Evolutionary conservation across 2,329 filamentous ascomycete species (phyloP), one percentile per base, ranked within the genome.

Genomic region (Talaromyces verruculosus): DNA sequence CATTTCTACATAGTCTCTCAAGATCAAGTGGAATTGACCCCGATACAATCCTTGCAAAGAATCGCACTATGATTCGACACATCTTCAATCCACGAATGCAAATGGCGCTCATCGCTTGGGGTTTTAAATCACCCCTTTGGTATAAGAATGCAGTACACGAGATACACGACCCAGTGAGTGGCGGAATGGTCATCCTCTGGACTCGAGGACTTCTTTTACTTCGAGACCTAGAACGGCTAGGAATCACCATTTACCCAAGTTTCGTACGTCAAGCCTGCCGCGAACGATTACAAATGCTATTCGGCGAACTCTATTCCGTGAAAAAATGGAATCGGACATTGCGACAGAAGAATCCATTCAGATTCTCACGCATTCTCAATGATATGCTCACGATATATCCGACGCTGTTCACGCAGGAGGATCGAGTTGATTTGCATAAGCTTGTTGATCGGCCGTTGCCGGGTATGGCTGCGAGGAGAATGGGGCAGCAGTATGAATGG

Each of bases 91-190:
- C 70, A 1, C 67, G 73, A 4, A 75, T 83, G 66, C 83, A 84
- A 72, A 75, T 76, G 58, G 80, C 80, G 11, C 78, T 85, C 45
- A 76, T 85, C 13, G 73, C 78, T 55, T 85, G 83, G 83, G 82
- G 83, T 1, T 85, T 85, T 70, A 77, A 67, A 51, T 68, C 72
- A 47, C 71, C 72, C 15, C 71, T 77, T 2, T 66, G 65, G 60
- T 35, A 58, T 8, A 10, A 41, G 59, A 35, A 70, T 71, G 17
- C 61, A 68, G n/a, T 66, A 47, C 4, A 67, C 68, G 53, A 67
- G 55, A n/a, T 70, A 22, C 30, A n/a, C 3, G 68, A 72, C 30
- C 70, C 65, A n/a, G 33, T 43, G 10, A 55, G 68, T 0, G 68
- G 68, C 2, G 68, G 73, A 11, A 70, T 66, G n/a, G 71, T 79